These are phyloP conservation scores for Colletotrichum lupini DNA, from an alignment of 2,329 filamentous ascomycete species.

Conservation along the genomic window DNA sequence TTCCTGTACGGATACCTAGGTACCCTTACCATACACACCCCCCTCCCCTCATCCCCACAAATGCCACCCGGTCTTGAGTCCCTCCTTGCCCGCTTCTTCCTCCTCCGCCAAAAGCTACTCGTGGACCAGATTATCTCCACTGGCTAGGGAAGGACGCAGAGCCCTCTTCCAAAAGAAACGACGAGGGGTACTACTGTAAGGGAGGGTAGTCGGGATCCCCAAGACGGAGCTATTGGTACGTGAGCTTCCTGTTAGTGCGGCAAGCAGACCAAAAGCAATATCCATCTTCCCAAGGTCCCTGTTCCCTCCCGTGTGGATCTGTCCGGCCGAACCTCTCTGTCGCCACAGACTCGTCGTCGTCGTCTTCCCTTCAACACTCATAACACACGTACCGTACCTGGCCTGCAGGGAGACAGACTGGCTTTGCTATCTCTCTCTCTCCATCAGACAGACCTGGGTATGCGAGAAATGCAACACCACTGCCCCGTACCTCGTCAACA, in stretches of 20 bases:
- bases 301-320: slow-evolving; percentile 33
- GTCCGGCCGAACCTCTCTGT: slow-evolving; percentile 21
- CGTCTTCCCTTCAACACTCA: slow-evolving; percentile 24
- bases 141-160: slow-evolving; percentile 28
- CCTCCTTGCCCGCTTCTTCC: slow-evolving; percentile 24
- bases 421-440: slow-evolving; percentile 20
- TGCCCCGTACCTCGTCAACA: slow-evolving; percentile 27
- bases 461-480: slow-evolving; percentile 36
- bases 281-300: slow-evolving; percentile 29
- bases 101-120: slow-evolving; percentile 33
- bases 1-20: not conserved
- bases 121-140: slow-evolving; percentile 19
- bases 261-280: slow-evolving; percentile 37
- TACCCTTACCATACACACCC: not conserved
- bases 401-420: slow-evolving; percentile 31
- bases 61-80: slow-evolving; percentile 31
- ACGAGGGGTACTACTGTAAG: slow-evolving; percentile 36
- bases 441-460: slow-evolving; percentile 25
- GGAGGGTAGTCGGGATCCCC: slow-evolving; percentile 32
- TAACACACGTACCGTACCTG: slow-evolving; percentile 16
- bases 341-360: slow-evolving; percentile 29
- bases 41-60: slow-evolving; percentile 33
- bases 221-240: slow-evolving; percentile 36
- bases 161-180: slow-evolving; percentile 36
- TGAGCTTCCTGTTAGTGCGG: slow-evolving; percentile 37